These are phyloP conservation scores for Ilyonectria robusta DNA, from an alignment of 2,329 filamentous ascomycete species.

Conservation along the genomic window DNA sequence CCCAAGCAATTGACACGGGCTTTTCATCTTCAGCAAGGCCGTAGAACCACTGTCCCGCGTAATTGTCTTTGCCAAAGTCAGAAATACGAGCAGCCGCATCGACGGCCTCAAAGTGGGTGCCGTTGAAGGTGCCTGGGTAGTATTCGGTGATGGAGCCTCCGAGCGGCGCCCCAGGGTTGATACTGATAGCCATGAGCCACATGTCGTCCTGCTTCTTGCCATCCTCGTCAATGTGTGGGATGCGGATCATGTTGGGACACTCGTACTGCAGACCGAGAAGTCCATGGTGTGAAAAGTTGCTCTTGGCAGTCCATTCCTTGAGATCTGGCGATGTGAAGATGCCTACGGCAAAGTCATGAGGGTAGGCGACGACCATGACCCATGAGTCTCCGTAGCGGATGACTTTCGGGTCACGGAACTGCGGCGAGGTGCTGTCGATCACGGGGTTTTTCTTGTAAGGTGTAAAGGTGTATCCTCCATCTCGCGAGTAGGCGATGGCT, in stretches of 20 bases:
- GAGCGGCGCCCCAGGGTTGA: conserved; percentile 70
- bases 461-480: conserved; percentile 73
- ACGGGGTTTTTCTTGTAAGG: conserved; percentile 74
- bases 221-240: conserved; percentile 61
- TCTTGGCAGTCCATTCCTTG: conserved; percentile 64
- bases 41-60: conserved; percentile 55
- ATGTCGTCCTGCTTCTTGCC: conserved; percentile 45
- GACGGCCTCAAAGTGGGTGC: conserved; percentile 68
- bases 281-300: conserved; percentile 70
- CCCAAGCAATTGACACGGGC: conserved; percentile 54
- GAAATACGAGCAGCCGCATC: conserved; percentile 48
- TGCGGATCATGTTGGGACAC: conserved; percentile 72
- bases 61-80: conserved; percentile 56
- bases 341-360: conserved; percentile 68
- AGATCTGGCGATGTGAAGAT: conserved; percentile 73
- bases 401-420: conserved; percentile 78
- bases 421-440: conserved; percentile 65
- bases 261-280: conserved; percentile 72
- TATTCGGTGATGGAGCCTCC: conserved; percentile 71
- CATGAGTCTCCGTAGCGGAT: conserved; percentile 70
- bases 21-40: conserved; percentile 40
- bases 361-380: conserved; percentile 70
- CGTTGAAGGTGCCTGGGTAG: conserved; percentile 73
- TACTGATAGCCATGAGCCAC: conserved; percentile 64
- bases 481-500: conserved; percentile 72